Evolutionary conservation across 116 monocot genomes (phyloP).

Genomic region (Zostera marina): DNA sequence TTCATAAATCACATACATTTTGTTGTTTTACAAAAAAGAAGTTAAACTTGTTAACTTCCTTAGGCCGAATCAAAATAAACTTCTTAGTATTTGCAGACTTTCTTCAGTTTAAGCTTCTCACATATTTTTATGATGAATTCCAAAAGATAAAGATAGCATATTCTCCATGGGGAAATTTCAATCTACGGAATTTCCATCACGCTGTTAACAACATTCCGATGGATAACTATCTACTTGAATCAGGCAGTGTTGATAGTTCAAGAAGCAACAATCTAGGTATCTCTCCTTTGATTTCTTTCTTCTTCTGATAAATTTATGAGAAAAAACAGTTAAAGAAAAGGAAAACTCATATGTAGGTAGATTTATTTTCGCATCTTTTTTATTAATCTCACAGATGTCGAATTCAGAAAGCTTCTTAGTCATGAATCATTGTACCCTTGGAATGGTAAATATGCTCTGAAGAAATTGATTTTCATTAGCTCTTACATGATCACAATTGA

Average conservation of each 20-base stretch:
- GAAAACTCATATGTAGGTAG: neutral
- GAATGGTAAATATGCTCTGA: conserved; percentile 37
- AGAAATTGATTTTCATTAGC: conserved; percentile 55
- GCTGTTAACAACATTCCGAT: conserved; percentile 59
- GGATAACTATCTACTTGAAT: conserved; percentile 31
- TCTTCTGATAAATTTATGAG: neutral
- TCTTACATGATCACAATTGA: conserved; percentile 18
- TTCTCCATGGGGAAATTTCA: conserved; percentile 50
- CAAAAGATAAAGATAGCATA: conserved; percentile 69
- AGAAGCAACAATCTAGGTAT: conserved; percentile 4
- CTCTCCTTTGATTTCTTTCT: neutral
- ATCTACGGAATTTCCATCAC: conserved; percentile 68
- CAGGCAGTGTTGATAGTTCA: conserved; percentile 8
- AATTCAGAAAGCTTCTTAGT: conserved; percentile 33
- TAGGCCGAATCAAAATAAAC: too few species aligned
- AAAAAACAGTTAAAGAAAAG: neutral
- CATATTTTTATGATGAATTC: neutral
- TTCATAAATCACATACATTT: neutral
- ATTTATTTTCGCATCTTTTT: neutral
- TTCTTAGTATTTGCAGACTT: too few species aligned
- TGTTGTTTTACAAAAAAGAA: neutral
- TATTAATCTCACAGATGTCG: conserved; percentile 18
- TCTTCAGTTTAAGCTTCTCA: neutral
- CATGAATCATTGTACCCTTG: conserved; percentile 41
- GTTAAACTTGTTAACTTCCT: too few species aligned